Percentiles rank a stretch among this genome's conserved stretches.
Evolutionary conservation across 225 moss, liverwort and hornwort species (phyloP).

Genomic region (Marchantia polymorpha): DNA sequence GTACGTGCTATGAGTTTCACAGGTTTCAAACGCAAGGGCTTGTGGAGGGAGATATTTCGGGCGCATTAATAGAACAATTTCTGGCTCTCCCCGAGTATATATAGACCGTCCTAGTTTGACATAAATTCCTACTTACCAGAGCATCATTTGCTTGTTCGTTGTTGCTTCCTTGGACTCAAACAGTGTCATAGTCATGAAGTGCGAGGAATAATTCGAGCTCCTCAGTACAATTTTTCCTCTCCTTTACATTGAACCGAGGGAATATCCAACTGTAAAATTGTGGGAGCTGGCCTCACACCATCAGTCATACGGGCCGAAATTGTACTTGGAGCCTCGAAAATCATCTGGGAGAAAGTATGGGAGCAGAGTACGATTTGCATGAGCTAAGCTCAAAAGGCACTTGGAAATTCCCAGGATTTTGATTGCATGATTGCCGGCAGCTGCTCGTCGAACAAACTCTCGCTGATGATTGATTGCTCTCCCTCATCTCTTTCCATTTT

Average conservation of each 20-base stretch:
- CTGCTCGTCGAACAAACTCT: neutral
- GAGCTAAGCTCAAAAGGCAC: neutral
- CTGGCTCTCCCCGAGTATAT: neutral
- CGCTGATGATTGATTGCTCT: neutral
- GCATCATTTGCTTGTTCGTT: neutral
- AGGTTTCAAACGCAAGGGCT: neutral
- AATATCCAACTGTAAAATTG: too few species aligned
- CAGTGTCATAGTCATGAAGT: neutral
- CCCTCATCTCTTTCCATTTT: neutral
- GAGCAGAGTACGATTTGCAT: neutral
- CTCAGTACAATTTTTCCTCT: too few species aligned
- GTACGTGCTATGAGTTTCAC: neutral
- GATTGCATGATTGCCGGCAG: neutral
- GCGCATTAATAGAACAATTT: neutral
- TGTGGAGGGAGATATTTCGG: neutral
- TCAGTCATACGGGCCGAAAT: too few species aligned
- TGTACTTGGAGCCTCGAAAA: too few species aligned
- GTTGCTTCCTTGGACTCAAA: neutral
- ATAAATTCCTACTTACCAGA: neutral
- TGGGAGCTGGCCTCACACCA: too few species aligned
- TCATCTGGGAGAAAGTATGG: neutral
- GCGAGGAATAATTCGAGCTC: neutral
- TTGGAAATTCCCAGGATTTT: neutral
- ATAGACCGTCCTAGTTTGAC: neutral
- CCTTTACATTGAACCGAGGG: too few species aligned